A percentile compares a stretch with the other conserved stretches of the same genome.
phyloP scores from a whole-genome alignment of 371 early-diverging fungal species.

The Lichtheimia hyalospora region DNA sequence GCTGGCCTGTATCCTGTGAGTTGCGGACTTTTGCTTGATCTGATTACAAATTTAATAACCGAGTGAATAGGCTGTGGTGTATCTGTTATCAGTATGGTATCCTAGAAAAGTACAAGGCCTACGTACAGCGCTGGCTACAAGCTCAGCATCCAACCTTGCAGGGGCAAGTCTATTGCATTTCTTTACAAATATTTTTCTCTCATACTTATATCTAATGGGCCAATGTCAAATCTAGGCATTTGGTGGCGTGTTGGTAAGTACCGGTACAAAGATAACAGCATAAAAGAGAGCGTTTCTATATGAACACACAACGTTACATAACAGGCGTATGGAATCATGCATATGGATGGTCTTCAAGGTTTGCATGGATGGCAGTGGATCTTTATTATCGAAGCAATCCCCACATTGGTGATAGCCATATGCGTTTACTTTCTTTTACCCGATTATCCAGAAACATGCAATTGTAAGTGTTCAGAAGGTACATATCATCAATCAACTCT shows the following conservation, averaged over 20 bases:
- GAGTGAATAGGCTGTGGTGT: slow-evolving; percentile 31
- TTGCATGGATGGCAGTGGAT: slow-evolving; percentile 66
- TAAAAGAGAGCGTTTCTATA: no score
- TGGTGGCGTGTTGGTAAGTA: slow-evolving; percentile 42
- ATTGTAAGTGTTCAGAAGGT: slow-evolving; percentile 3
- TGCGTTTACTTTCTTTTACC: slow-evolving; percentile 62
- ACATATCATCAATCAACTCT: neutral
- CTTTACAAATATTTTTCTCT: neutral
- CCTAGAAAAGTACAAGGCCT: slow-evolving; percentile 65
- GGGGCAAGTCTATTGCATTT: slow-evolving; percentile 45
- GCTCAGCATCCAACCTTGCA: slow-evolving; percentile 57
- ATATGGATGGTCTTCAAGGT: slow-evolving; percentile 53
- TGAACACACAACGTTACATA: neutral
- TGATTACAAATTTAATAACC: neutral
- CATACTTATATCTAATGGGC: slow-evolving; percentile 1
- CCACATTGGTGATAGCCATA: slow-evolving; percentile 61
- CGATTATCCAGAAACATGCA: slow-evolving; percentile 67
- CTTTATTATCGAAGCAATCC: slow-evolving; percentile 76
- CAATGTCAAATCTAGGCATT: slow-evolving; percentile 28
- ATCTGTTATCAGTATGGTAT: slow-evolving; percentile 52
- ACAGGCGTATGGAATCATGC: slow-evolving; percentile 50
- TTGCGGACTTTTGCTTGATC: neutral
- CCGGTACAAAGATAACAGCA: no score
- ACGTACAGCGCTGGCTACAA: slow-evolving; percentile 65
- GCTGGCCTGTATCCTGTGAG: slow-evolving; percentile 38